A percentile compares a stretch with the other conserved stretches of the same genome.
Evolutionary conservation across 257 asterid species (phyloP).

Genomic region (Plantago elongata): DNA sequence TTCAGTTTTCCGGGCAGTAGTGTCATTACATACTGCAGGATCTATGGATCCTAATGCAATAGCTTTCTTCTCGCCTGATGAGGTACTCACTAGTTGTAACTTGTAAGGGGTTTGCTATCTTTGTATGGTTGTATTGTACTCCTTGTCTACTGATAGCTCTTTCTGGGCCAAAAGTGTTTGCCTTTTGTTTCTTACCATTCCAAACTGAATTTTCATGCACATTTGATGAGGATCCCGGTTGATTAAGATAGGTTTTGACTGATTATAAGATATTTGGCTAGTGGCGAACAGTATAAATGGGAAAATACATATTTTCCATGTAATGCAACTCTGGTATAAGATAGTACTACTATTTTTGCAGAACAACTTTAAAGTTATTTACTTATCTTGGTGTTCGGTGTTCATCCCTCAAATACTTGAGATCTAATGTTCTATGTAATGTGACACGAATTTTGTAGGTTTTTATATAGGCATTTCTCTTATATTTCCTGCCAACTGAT

Average conservation of each 20-base stretch:
- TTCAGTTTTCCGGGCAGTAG: slow-evolving; percentile 67
- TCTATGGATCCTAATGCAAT: slow-evolving; percentile 80
- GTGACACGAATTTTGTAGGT: no score
- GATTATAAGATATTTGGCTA: neutral
- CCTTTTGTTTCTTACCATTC: neutral
- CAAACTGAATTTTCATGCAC: slow-evolving; percentile 1
- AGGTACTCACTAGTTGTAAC: slow-evolving; percentile 41
- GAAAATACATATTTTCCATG: slow-evolving; percentile 3
- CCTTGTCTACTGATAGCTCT: slow-evolving; percentile 12
- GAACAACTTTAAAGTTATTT: neutral
- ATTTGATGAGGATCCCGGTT: slow-evolving; percentile 6
- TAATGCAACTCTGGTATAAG: slow-evolving; percentile 13
- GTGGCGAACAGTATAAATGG: neutral
- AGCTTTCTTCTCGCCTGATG: slow-evolving; percentile 90
- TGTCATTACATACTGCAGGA: slow-evolving; percentile 87
- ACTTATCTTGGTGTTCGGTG: no score
- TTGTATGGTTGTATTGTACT: slow-evolving; percentile 12
- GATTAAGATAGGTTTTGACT: slow-evolving; percentile 1
- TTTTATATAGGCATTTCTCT: no score
- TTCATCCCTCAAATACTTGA: no score
- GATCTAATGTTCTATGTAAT: no score
- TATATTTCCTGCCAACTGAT: slow-evolving; percentile 23
- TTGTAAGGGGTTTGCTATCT: slow-evolving; percentile 7
- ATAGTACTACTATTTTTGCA: slow-evolving; percentile 4
- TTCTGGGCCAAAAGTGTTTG: slow-evolving; percentile 6